Conservation (phyloP, 805 yeast species). For the Cyberlindnera mississippiensis region DNA sequence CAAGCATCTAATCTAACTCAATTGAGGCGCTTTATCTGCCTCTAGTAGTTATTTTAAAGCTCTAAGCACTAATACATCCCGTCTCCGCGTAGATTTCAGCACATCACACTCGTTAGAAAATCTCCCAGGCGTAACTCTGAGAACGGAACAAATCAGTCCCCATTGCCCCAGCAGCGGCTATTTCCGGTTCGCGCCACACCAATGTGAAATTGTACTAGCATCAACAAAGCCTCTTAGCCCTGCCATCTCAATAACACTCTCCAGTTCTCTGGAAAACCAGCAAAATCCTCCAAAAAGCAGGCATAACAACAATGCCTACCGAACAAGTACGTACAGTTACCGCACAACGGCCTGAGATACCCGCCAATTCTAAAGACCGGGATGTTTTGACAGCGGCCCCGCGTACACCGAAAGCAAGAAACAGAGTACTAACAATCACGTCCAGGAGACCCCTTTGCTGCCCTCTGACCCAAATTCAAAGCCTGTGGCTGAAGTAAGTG, state of each 20-base stretch:
- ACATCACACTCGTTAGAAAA: neutral
- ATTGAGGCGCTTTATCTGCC: too few relatives aligned
- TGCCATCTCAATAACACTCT: neutral
- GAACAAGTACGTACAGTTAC: neutral
- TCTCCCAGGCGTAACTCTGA: neutral
- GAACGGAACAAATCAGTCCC: neutral
- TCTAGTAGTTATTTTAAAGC: too few relatives aligned
- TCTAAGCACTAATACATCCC: too few relatives aligned
- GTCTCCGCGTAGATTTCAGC: neutral
- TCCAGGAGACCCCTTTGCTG: slow-evolving; percentile 11
- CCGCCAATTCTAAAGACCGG: too few relatives aligned
- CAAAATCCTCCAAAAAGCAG: neutral
- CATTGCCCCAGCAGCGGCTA: neutral
- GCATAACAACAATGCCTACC: neutral
- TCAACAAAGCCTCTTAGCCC: slow-evolving; percentile 4
- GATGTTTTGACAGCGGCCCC: too few relatives aligned
- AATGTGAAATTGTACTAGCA: slow-evolving; percentile 11
- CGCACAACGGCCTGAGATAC: neutral
- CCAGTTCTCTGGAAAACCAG: neutral
- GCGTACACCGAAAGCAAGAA: neutral
- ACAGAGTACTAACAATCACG: slow-evolving; percentile 2
- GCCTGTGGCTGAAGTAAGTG: slow-evolving; percentile 21
- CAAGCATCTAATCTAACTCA: too few relatives aligned
- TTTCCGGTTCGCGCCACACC: slow-evolving; percentile 8
- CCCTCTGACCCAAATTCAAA: slow-evolving; percentile 17